phyloP scores from a whole-genome alignment of 208 protist genomes.

The Acanthamoeba castellanii region DNA sequence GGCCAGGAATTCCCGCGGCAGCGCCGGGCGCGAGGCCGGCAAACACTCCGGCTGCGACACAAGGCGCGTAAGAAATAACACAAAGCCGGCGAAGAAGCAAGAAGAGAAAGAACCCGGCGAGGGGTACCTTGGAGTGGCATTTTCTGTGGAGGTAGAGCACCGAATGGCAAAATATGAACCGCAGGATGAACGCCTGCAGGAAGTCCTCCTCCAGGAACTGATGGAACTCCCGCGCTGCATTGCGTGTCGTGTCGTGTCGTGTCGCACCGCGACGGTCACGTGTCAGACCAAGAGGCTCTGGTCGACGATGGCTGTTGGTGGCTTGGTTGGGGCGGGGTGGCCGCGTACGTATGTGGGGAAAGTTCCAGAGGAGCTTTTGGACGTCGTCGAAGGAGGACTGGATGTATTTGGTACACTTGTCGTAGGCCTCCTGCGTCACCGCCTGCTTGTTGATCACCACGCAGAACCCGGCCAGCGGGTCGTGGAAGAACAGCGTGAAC shows the following conservation, averaged over 20 bases:
- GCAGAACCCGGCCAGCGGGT: slow-evolving; percentile 11
- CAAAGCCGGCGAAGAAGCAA: background rate
- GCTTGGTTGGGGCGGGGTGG: too few species aligned
- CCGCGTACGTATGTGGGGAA: background rate
- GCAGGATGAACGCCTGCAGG: slow-evolving; percentile 23
- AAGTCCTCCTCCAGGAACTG: slow-evolving; percentile 42
- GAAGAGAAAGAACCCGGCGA: too few species aligned
- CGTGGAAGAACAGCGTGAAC: slow-evolving; percentile 40
- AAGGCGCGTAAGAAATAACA: background rate
- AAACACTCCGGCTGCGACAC: background rate
- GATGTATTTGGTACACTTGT: slow-evolving; percentile 24
- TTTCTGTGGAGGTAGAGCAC: slow-evolving; percentile 50
- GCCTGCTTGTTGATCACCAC: background rate
- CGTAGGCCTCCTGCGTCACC: background rate
- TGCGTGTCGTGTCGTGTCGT: background rate
- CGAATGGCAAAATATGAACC: slow-evolving; percentile 32
- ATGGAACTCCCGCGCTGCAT: background rate
- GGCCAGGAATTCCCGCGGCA: slow-evolving; percentile 12
- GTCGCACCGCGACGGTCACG: too few species aligned
- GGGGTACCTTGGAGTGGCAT: slow-evolving; percentile 13
- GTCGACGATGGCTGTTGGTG: too few species aligned
- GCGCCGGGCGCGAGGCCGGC: background rate
- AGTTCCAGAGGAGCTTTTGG: slow-evolving; percentile 1
- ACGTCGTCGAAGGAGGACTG: slow-evolving; percentile 18
- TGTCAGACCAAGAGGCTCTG: too few species aligned